Evolutionary conservation across 208 protist species (phyloP).

Genomic region (Acanthamoeba healyi): DNA sequence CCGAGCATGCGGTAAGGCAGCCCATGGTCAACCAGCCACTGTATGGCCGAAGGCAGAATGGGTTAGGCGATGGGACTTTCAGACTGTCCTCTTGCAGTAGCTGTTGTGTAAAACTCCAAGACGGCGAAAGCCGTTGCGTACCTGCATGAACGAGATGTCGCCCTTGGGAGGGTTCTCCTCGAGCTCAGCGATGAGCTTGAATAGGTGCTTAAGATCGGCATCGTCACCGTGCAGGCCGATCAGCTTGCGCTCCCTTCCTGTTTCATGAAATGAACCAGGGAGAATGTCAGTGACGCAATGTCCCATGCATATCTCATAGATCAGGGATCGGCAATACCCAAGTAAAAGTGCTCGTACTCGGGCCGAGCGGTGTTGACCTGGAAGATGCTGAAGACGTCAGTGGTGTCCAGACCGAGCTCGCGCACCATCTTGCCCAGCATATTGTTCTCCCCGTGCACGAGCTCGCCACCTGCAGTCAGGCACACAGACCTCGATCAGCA

Average conservation of each 20-base stretch:
- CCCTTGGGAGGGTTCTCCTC: constrained; percentile 35
- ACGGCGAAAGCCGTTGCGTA: neutral
- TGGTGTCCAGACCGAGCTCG: constrained; percentile 6
- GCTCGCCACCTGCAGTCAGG: neutral
- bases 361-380: constrained; percentile 21
- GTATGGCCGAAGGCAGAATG: neutral
- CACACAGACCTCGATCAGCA: neutral
- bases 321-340: neutral
- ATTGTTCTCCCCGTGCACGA: constrained; percentile 39
- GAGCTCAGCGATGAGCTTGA: constrained; percentile 31
- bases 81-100: no score
- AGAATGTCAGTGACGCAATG: neutral
- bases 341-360: constrained; percentile 21
- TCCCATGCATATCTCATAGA: neutral
- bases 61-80: no score
- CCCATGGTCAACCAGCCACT: constrained; percentile 25
- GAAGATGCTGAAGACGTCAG: constrained; percentile 55
- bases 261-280: neutral
- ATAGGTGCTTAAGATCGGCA: constrained; percentile 3
- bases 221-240: constrained; percentile 34
- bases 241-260: constrained; percentile 34
- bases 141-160: constrained; percentile 49
- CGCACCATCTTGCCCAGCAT: constrained; percentile 47
- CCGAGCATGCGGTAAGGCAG: constrained; percentile 47
- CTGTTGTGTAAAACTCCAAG: neutral